Evolutionary conservation across 2,329 filamentous ascomycete genomes (phyloP).

Genomic region (Curvularia sp.): DNA sequence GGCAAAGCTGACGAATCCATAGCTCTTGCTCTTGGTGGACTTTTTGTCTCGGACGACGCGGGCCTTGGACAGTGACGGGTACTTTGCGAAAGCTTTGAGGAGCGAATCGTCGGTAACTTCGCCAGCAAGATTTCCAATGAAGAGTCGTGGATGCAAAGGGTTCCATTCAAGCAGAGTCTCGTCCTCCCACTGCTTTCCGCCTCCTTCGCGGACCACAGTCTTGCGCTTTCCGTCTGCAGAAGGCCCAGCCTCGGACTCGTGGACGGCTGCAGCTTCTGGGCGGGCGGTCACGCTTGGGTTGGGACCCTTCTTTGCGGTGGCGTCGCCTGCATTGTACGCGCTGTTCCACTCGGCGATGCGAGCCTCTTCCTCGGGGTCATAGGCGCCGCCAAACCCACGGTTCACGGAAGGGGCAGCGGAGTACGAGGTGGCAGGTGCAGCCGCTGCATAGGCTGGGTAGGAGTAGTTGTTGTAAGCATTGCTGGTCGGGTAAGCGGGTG

Average conservation of each 20-base stretch:
- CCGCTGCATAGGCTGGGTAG: conserved; percentile 70
- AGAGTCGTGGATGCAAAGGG: conserved; percentile 89
- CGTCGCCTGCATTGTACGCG: conserved; percentile 76
- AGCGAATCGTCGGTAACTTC: conserved; percentile 97
- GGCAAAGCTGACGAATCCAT: conserved; percentile 94
- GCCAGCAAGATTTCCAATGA: conserved; percentile 94
- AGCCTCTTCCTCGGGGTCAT: conserved; percentile 83
- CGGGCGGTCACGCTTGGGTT: conserved; percentile 53
- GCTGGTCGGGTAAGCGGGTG: conserved; percentile 50
- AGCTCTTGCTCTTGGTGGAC: conserved; percentile 94
- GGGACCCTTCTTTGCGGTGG: conserved; percentile 52
- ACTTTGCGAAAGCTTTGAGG: conserved; percentile 89
- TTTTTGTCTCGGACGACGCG: conserved; percentile 94
- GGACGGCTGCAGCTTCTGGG: conserved; percentile 37
- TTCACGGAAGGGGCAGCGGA: conserved; percentile 32
- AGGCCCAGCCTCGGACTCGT: conserved; percentile 58
- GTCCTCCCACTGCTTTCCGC: conserved; percentile 93
- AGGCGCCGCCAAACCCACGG: conserved; percentile 47
- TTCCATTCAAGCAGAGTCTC: conserved; percentile 92
- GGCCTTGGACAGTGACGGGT: conserved; percentile 87
- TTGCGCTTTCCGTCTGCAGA: conserved; percentile 71
- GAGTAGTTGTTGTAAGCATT: conserved; percentile 69
- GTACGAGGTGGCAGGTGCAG: conserved; percentile 36
- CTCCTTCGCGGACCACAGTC: conserved; percentile 87
- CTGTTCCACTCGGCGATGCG: conserved; percentile 96